These are phyloP conservation scores for Melaleuca quinquenervia DNA, from an alignment of 345 rosid species.

Conservation along the genomic window DNA sequence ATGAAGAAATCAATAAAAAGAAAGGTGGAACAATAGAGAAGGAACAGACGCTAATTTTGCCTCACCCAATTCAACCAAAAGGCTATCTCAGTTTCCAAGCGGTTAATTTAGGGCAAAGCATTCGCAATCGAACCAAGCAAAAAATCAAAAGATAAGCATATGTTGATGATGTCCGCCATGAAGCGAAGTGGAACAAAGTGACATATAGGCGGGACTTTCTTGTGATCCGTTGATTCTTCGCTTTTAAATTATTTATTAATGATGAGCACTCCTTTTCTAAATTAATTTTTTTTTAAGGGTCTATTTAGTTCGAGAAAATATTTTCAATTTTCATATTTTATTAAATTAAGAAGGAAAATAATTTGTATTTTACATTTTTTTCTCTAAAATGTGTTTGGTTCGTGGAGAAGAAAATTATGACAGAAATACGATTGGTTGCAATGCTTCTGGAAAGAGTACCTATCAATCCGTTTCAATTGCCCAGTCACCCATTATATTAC, in stretches of 20 bases:
- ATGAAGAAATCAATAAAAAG: neutral
- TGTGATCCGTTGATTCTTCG: too few species aligned
- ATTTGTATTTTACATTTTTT: neutral
- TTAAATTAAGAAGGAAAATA: neutral
- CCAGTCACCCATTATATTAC: neutral
- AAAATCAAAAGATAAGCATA: neutral
- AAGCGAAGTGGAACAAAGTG: neutral
- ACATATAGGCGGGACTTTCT: neutral
- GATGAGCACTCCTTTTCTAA: neutral
- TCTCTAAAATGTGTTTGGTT: fast-evolving
- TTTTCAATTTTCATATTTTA: neutral
- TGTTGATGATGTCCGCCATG: too few species aligned
- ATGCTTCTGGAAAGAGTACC: neutral
- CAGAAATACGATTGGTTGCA: neutral
- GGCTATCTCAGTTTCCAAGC: too few species aligned
- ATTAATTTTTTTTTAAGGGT: neutral
- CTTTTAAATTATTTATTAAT: neutral
- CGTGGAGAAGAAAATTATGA: neutral
- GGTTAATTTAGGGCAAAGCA: too few species aligned
- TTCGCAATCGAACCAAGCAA: too few species aligned
- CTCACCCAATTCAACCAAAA: neutral
- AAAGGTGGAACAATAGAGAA: neutral
- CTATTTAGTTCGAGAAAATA: fast-evolving
- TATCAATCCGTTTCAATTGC: neutral
- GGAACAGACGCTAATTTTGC: neutral